phyloP scores from a whole-genome alignment of 441 rosid genomes.

The Adansonia grandidieri region DNA sequence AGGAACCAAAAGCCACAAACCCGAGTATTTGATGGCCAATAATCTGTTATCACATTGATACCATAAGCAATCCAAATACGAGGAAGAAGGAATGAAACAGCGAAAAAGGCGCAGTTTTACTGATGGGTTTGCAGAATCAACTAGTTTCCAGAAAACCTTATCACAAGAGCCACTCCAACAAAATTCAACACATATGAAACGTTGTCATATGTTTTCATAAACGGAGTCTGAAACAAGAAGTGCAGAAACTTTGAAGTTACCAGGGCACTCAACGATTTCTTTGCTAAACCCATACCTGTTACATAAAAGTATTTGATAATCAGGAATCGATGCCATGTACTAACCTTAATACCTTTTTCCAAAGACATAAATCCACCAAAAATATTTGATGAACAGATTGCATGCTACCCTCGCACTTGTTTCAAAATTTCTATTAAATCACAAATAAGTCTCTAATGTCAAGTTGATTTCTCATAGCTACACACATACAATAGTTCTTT shows the following conservation, averaged over 20 bases:
- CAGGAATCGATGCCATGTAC: conserved; percentile 11
- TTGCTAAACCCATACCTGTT: conserved; percentile 93
- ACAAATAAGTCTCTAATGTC: not conserved
- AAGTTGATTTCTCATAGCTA: not conserved
- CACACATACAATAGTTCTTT: not conserved
- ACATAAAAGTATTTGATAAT: conserved; percentile 26
- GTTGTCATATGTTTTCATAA: not conserved
- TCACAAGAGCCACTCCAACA: conserved; percentile 8
- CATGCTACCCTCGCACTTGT: not conserved
- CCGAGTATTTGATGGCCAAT: conserved; percentile 77
- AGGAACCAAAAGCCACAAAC: conserved; percentile 93
- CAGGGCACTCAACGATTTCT: conserved; percentile 90
- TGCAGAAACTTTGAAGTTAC: conserved; percentile 39
- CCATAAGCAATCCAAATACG: conserved; percentile 14
- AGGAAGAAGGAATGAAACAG: not conserved
- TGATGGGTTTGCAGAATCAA: not conserved
- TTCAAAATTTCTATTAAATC: conserved; percentile 2
- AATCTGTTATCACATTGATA: conserved; percentile 53
- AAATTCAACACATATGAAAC: not conserved
- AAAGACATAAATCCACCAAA: not conserved
- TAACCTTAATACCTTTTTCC: not conserved
- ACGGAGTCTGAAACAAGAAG: conserved; percentile 14
- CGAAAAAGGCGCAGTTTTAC: not conserved
- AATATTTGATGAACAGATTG: not conserved
- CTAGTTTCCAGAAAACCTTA: not conserved